phyloP scores from a whole-genome alignment of 1,284 basidiomycete species.

The Cryptococcus hybrid region DNA sequence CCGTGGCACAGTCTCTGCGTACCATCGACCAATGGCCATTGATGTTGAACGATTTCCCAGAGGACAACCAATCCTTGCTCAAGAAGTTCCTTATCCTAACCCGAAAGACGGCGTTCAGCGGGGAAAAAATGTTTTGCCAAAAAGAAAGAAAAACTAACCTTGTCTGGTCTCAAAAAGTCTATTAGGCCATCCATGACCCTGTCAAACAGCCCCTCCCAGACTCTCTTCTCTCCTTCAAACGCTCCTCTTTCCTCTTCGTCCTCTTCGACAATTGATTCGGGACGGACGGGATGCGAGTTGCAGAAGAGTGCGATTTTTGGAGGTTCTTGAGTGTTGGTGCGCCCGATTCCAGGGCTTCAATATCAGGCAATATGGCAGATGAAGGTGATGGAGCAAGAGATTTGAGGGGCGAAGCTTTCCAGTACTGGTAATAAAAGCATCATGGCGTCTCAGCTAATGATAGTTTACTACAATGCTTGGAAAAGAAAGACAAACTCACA shows the following conservation, averaged over 20 bases:
- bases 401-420: slow-evolving; percentile 25
- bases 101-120: background rate
- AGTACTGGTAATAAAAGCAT: slow-evolving; percentile 15
- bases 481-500: slow-evolving; percentile 17
- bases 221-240: slow-evolving; percentile 18
- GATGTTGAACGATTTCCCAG: slow-evolving; percentile 45
- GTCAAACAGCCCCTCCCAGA: slow-evolving; percentile 35
- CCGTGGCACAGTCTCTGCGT: slow-evolving; percentile 33
- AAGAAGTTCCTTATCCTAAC: slow-evolving; percentile 21
- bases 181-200: slow-evolving; percentile 30
- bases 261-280: slow-evolving; percentile 6
- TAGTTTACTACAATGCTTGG: background rate
- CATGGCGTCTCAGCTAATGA: background rate
- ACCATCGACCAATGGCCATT: slow-evolving; percentile 41
- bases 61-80: slow-evolving; percentile 38
- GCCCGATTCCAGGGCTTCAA: slow-evolving; percentile 21
- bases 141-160: slow-evolving; percentile 16
- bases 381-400: slow-evolving; percentile 3
- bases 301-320: slow-evolving; percentile 36
- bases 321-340: slow-evolving; percentile 22
- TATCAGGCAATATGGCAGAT: slow-evolving; percentile 17
- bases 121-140: background rate
- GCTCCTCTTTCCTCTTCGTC: slow-evolving; percentile 3
- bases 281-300: slow-evolving; percentile 18
- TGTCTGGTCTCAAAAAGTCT: slow-evolving; percentile 21